Percentiles rank a stretch among this genome's conserved stretches.
Evolutionary conservation across 2,329 filamentous ascomycete species (phyloP).

Genomic region (Zelopaecilomyces penicillatus): DNA sequence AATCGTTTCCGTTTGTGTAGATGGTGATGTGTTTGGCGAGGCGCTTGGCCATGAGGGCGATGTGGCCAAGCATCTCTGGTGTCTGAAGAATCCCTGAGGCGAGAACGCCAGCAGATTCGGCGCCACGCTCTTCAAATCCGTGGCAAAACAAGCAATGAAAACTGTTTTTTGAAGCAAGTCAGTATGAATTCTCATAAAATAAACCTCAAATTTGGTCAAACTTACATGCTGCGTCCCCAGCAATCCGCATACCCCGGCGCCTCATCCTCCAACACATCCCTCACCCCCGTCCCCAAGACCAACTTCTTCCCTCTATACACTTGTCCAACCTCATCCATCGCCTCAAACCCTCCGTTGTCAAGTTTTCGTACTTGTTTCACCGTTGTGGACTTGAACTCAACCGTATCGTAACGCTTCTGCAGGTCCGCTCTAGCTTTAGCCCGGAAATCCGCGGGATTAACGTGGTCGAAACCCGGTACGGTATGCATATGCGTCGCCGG

Average conservation of each 20-base stretch:
- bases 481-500: slow-evolving; percentile 41
- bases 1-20: slow-evolving; percentile 38
- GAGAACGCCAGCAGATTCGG: slow-evolving; percentile 37
- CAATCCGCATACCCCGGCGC: slow-evolving; percentile 46
- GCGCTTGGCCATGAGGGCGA: slow-evolving; percentile 35
- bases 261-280: slow-evolving; percentile 36
- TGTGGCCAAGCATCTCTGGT: slow-evolving; percentile 25
- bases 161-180: background rate
- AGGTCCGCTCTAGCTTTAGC: slow-evolving; percentile 26
- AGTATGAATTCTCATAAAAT: background rate
- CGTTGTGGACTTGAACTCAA: slow-evolving; percentile 14
- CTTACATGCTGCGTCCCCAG: slow-evolving; percentile 41
- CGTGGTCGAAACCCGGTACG: slow-evolving; percentile 31
- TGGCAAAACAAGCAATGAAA: slow-evolving; percentile 55
- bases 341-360: slow-evolving; percentile 24
- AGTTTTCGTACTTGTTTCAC: slow-evolving; percentile 17
- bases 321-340: slow-evolving; percentile 31
- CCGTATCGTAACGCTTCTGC: slow-evolving; percentile 24
- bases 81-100: slow-evolving; percentile 27
- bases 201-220: background rate
- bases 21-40: slow-evolving; percentile 37
- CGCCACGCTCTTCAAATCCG: slow-evolving; percentile 48
- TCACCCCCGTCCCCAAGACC: slow-evolving; percentile 45
- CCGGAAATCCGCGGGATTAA: slow-evolving; percentile 25
- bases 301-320: slow-evolving; percentile 43